These are phyloP conservation scores for Colletotrichum sp. DNA, from an alignment of 2,329 filamentous ascomycete genomes.

Conservation along the genomic window DNA sequence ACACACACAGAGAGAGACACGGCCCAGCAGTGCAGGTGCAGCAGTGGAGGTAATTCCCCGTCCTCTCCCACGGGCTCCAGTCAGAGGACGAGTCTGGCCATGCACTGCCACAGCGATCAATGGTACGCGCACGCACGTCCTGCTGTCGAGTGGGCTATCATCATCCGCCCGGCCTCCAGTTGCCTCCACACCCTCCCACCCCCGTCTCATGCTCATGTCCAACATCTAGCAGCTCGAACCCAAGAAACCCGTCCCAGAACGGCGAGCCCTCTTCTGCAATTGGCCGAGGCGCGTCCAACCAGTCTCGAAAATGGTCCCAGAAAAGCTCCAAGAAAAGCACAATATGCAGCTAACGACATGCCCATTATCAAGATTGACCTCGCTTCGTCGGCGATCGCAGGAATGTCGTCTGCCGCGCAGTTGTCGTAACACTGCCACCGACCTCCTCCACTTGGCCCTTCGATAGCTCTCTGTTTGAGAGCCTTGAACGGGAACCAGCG, in stretches of 20 bases:
- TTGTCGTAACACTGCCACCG: constrained; percentile 16
- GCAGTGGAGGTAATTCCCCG: constrained; percentile 4
- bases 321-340: constrained; percentile 12
- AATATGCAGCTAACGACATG: constrained; percentile 9
- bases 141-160: background rate
- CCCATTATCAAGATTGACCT: constrained; percentile 9
- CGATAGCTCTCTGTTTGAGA: background rate
- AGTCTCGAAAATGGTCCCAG: background rate
- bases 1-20: background rate
- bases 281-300: background rate
- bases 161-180: background rate
- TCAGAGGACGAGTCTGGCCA: background rate
- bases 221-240: background rate
- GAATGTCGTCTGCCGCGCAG: constrained; percentile 5
- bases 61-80: constrained; percentile 5
- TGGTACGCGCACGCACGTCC: background rate
- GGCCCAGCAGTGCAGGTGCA: background rate
- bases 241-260: background rate
- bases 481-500: background rate
- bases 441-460: constrained; percentile 1
- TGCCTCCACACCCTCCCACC: background rate
- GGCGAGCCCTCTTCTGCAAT: background rate
- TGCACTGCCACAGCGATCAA: constrained; percentile 23
- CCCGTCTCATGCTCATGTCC: background rate
- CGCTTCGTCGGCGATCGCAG: constrained; percentile 1